A percentile compares a stretch with the other conserved stretches of the same genome.
Evolutionary conservation across 1,139 yeast species (phyloP).

Genomic region (Nakaseomyces delphensis): DNA sequence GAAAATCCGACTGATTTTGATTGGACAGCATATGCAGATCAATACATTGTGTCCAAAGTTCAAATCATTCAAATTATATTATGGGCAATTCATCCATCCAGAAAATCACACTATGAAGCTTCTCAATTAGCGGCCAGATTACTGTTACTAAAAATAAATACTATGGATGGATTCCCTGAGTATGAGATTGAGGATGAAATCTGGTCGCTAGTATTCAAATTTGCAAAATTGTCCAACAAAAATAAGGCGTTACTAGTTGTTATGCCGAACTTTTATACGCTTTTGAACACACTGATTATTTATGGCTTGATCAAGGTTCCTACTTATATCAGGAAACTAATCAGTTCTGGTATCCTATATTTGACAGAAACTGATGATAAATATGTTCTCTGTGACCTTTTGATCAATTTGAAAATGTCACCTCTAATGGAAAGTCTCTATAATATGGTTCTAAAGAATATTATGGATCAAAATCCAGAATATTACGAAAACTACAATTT

Average conservation of each 20-base stretch:
- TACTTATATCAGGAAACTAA: slow-evolving; percentile 63
- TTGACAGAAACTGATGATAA: slow-evolving; percentile 33
- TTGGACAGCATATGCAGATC: slow-evolving; percentile 29
- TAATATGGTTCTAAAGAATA: slow-evolving; percentile 34
- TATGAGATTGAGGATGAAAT: slow-evolving; percentile 28
- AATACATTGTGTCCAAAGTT: slow-evolving; percentile 18
- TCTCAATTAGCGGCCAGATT: slow-evolving; percentile 28
- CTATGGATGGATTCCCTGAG: slow-evolving; percentile 26
- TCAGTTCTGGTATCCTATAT: slow-evolving; percentile 76
- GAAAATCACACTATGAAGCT: slow-evolving; percentile 27
- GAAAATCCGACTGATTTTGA: slow-evolving; percentile 26
- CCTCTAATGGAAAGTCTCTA: slow-evolving; percentile 34
- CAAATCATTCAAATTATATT: slow-evolving; percentile 26
- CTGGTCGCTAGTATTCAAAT: slow-evolving; percentile 29
- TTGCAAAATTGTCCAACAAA: slow-evolving; percentile 22
- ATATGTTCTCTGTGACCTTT: slow-evolving; percentile 29
- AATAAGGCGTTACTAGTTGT: slow-evolving; percentile 13
- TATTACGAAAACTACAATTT: slow-evolving; percentile 24
- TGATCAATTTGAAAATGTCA: slow-evolving; percentile 33
- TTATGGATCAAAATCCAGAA: slow-evolving; percentile 26
- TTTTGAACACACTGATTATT: slow-evolving; percentile 26
- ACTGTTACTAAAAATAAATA: slow-evolving; percentile 25
- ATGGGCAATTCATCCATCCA: slow-evolving; percentile 30
- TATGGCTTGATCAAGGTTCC: slow-evolving; percentile 40
- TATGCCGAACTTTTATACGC: slow-evolving; percentile 18